Percentiles rank a stretch among this genome's conserved stretches.
phyloP scores from a whole-genome alignment of 805 yeast genomes.

The Lachancea mirantina region DNA sequence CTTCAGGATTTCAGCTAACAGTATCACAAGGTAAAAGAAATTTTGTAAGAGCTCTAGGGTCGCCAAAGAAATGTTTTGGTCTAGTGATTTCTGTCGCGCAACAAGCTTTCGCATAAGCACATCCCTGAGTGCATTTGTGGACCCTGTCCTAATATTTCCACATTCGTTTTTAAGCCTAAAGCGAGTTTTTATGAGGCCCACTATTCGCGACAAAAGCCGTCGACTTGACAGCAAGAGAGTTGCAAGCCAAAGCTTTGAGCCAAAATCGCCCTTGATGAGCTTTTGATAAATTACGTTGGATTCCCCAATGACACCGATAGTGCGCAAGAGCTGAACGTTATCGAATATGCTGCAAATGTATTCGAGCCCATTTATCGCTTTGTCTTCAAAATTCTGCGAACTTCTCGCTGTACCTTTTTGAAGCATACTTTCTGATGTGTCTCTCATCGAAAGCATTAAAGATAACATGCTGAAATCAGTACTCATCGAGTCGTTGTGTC shows the following conservation, averaged over 20 bases:
- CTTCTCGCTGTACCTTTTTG: too few relatives aligned
- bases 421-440: too few relatives aligned
- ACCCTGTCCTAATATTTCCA: neutral
- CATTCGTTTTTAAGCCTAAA: constrained; percentile 13
- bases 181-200: constrained; percentile 11
- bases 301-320: constrained; percentile 25
- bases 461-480: too few relatives aligned
- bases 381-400: constrained; percentile 15
- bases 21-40: constrained; percentile 19
- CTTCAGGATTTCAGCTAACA: constrained; percentile 14
- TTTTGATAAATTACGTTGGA: constrained; percentile 18
- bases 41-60: constrained; percentile 24
- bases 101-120: constrained; percentile 17
- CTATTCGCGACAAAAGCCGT: constrained; percentile 12
- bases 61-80: constrained; percentile 11
- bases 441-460: too few relatives aligned
- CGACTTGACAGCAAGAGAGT: constrained; percentile 21
- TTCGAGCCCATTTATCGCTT: constrained; percentile 17
- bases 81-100: constrained; percentile 10
- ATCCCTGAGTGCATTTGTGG: constrained; percentile 10
- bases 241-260: constrained; percentile 26
- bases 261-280: constrained; percentile 23
- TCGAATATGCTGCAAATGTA: constrained; percentile 23
- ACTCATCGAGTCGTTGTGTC: too few relatives aligned
- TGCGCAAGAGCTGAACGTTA: constrained; percentile 22